Base-by-base conservation (phyloP, 108 stramenopile genomes). In the Skeletonema costatum region DNA sequence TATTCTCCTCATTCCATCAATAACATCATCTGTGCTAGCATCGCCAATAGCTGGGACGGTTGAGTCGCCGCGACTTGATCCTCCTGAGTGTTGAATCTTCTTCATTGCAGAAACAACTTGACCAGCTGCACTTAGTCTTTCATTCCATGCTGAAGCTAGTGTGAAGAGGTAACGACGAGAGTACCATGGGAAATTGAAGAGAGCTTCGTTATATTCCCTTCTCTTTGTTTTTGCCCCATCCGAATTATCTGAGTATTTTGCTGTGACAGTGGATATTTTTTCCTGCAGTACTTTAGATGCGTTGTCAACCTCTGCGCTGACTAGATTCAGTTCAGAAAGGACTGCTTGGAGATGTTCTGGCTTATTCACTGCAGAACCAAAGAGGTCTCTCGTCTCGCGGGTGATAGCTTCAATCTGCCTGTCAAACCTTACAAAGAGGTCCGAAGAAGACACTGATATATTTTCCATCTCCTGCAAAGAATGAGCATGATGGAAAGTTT, bases 101-200 rank as follows among this genome's bases (percentile, higher is more conserved):
- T 90, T 96, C 96, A 96, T 96, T 30, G 96, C 91, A 48, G 89
- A 74, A 29, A 96, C 88, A 21, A 93, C 93, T 60, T 91, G 86
- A 16, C 93, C 96, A 48, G 89, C 88, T 35, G 91, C 91, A 64
- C 85, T 89, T 3, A 96, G 80, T 60, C 93, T 84, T 66, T 96
- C 96, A 71, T 96, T 96, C 96, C 96, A 96, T 25, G 96, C 92
- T 12, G 91, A 90, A 8, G 87, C 83, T 0, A 96, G 79, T 85
- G 92, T 86, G 63, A 93, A 96, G 13, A 96, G 73, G 66, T 94
- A 94, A 11, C 96, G 78, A 32, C 91, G 69, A 6, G 90, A 87
- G 70, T 78, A 82, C 84, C 80, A 82, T 12, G 87, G 87, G 32
- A 83, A 87, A 32, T 85, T 77, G 53, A 80, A 79, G n/a, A 87